Conservation (phyloP, 2,329 filamentous ascomycete species). For the Xylaria sp. region DNA sequence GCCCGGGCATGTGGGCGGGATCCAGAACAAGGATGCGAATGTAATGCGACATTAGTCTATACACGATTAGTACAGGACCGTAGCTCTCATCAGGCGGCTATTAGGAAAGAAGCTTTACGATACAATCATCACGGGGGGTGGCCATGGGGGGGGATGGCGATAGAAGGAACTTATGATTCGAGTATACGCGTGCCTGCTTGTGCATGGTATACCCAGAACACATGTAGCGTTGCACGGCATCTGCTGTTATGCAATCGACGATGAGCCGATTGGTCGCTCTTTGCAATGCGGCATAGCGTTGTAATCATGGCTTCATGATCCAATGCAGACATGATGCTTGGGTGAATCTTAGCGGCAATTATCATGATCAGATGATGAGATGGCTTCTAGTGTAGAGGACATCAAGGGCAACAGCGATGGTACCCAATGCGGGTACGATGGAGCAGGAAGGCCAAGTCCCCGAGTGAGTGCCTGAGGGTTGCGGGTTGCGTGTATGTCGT, state of each 20-base stretch:
- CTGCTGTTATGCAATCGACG: conserved; percentile 15
- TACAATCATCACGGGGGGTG: conserved; percentile 15
- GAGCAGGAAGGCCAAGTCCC: conserved; percentile 4
- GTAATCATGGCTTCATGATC: conserved; percentile 20
- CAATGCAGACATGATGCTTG: conserved; percentile 4
- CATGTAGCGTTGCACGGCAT: conserved; percentile 19
- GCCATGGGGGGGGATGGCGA: conserved; percentile 27
- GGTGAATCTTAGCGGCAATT: conserved; percentile 3
- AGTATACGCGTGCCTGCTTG: conserved; percentile 7
- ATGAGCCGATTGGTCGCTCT: conserved; percentile 17
- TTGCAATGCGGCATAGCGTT: conserved; percentile 13
- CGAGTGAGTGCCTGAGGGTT: not conserved
- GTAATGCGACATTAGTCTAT: conserved; percentile 55
- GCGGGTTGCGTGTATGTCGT: not conserved
- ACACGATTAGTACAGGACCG: conserved; percentile 27
- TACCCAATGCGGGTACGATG: not conserved
- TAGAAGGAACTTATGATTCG: conserved; percentile 17
- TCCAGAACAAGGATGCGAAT: conserved; percentile 55
- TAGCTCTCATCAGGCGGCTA: conserved; percentile 19
- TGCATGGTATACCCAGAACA: conserved; percentile 7
- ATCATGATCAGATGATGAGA: conserved; percentile 18
- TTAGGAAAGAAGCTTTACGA: conserved; percentile 25
- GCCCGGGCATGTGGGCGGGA: conserved; percentile 57
- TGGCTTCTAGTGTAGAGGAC: conserved; percentile 4
- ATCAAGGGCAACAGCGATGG: not conserved